These are phyloP conservation scores for Sugiyamaella novakii DNA, from an alignment of 1,139 yeast genomes.

Conservation along the genomic window DNA sequence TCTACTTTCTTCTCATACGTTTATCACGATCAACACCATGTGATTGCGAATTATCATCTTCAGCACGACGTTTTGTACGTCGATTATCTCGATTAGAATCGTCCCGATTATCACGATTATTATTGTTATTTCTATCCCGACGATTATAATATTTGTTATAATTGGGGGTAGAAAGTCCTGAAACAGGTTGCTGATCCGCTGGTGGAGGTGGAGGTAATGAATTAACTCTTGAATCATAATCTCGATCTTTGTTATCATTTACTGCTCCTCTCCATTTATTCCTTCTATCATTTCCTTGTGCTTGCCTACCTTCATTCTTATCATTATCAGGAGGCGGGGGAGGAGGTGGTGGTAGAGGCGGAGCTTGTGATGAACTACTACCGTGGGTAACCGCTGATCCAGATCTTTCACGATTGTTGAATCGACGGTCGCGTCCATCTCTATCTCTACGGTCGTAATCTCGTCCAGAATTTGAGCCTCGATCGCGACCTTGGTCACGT, in stretches of 20 bases:
- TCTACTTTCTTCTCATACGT: conserved; percentile 9
- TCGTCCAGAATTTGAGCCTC: neutral
- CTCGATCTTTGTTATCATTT: neutral
- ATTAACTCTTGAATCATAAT: neutral
- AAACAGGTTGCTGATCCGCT: neutral
- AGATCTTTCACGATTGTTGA: neutral
- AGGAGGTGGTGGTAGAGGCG: conserved; percentile 21
- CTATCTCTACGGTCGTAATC: neutral
- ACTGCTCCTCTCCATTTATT: neutral
- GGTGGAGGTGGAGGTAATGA: neutral
- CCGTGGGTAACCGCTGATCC: neutral
- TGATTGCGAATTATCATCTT: conserved; percentile 8
- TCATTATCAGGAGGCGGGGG: conserved; percentile 22
- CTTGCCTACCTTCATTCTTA: neutral
- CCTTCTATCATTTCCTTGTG: neutral
- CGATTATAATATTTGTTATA: neutral
- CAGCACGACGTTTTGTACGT: conserved; percentile 15
- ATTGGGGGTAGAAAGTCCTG: neutral
- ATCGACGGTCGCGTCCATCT: conserved; percentile 1
- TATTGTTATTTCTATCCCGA: neutral
- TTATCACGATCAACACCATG: conserved; percentile 19
- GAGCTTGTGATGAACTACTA: conserved; percentile 9
- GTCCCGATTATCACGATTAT: neutral
- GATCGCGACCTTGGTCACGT: conserved; percentile 9
- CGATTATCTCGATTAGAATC: conserved; percentile 4